phyloP scores from a whole-genome alignment of 371 early-diverging fungal genomes.

The Apophysomyces sp. region DNA sequence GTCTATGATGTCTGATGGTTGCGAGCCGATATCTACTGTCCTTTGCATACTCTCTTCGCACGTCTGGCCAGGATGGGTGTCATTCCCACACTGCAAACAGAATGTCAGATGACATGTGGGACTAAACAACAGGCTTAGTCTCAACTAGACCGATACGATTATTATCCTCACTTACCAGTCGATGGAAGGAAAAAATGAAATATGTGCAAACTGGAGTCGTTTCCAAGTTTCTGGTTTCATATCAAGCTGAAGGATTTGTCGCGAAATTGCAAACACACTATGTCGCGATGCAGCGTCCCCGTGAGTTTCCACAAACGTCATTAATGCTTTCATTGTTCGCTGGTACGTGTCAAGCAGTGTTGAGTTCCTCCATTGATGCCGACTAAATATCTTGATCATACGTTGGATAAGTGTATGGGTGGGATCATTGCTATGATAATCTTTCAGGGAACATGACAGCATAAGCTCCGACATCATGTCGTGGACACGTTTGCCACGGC shows the following conservation, averaged over 20 bases:
- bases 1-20: conserved; percentile 30
- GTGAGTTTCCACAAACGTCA: conserved; percentile 8
- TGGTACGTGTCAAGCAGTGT: conserved; percentile 27
- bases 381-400: conserved; percentile 19
- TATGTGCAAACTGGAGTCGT: conserved; percentile 67
- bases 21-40: conserved; percentile 12
- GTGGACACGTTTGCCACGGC: not conserved
- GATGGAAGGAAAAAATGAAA: conserved; percentile 51
- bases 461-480: not conserved
- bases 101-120: conserved; percentile 36
- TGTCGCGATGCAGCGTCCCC: not conserved
- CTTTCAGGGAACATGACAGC: not conserved
- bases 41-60: conserved; percentile 54
- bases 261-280: conserved; percentile 25
- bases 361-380: conserved; percentile 29
- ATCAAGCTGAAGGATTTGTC: conserved; percentile 53
- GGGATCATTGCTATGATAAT: not conserved
- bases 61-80: conserved; percentile 40
- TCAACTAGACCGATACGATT: not conserved
- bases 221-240: conserved; percentile 63
- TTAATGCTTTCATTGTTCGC: conserved; percentile 16
- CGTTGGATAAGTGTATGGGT: conserved; percentile 4
- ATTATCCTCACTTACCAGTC: conserved; percentile 46
- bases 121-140: conserved; percentile 5
- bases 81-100: conserved; percentile 62